Evolutionary conservation across 495 filamentous ascomycete species (phyloP).

Genomic region (Opeltia flavorubescens): DNA sequence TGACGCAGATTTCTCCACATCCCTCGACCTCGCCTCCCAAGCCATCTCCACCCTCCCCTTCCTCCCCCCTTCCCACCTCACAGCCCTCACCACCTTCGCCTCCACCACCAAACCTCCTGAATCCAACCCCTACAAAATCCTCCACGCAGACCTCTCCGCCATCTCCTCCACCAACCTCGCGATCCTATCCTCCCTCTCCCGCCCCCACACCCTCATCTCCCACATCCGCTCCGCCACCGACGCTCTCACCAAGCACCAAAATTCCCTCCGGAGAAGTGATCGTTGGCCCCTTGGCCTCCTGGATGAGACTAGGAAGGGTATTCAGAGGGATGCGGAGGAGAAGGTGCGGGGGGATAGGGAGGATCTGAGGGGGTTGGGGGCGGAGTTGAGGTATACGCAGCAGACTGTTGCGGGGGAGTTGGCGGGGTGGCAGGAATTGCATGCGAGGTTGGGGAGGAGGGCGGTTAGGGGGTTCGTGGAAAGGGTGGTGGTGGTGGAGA

Average conservation of each 20-base stretch:
- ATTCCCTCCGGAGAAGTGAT: slow-evolving; percentile 54
- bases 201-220: slow-evolving; percentile 64
- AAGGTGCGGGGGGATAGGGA: slow-evolving; percentile 49
- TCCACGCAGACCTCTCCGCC: slow-evolving; percentile 61
- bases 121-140: slow-evolving; percentile 57
- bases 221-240: slow-evolving; percentile 50
- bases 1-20: slow-evolving; percentile 10
- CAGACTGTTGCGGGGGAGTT: slow-evolving; percentile 83
- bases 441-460: slow-evolving; percentile 58
- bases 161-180: slow-evolving; percentile 67
- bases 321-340: slow-evolving; percentile 65
- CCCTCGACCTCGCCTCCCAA: slow-evolving; percentile 30
- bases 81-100: slow-evolving; percentile 61
- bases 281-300: slow-evolving; percentile 73
- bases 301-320: slow-evolving; percentile 73
- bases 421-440: slow-evolving; percentile 84
- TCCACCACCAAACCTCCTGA: slow-evolving; percentile 50
- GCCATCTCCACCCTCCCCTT: slow-evolving; percentile 41
- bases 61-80: slow-evolving; percentile 51
- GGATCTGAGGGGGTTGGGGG: slow-evolving; percentile 51
- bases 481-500: slow-evolving; percentile 65
- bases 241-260: slow-evolving; percentile 58
- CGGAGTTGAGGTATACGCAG: slow-evolving; percentile 81
- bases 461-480: slow-evolving; percentile 63
- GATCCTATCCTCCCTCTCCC: slow-evolving; percentile 63